phyloP scores from a whole-genome alignment of 2,329 filamentous ascomycete genomes.

The Paecilomyces sp. region DNA sequence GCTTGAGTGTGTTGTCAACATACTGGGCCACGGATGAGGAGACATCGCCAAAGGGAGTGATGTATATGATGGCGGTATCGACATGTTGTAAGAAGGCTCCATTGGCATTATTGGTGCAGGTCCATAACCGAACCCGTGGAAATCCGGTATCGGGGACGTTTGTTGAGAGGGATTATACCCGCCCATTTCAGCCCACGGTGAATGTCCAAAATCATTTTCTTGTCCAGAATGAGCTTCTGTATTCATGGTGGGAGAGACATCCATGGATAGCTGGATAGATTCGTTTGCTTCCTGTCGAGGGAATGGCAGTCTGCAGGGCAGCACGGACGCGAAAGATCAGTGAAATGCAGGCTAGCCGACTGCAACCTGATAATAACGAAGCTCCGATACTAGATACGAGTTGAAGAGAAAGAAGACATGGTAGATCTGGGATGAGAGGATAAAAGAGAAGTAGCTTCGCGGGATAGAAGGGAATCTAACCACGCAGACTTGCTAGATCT shows the following conservation, averaged over 20 bases:
- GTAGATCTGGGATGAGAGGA: conserved; percentile 24
- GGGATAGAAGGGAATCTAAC: conserved; percentile 12
- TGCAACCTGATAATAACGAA: conserved; percentile 10
- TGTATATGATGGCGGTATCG: conserved; percentile 51
- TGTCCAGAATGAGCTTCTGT: conserved; percentile 37
- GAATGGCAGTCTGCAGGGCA: background rate
- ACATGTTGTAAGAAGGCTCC: conserved; percentile 48
- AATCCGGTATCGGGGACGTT: conserved; percentile 64
- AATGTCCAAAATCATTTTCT: conserved; percentile 37
- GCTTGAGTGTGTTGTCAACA: conserved; percentile 64
- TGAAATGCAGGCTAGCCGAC: conserved; percentile 5
- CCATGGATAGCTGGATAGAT: conserved; percentile 24
- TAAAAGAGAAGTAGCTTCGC: conserved; percentile 30
- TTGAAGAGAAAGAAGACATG: conserved; percentile 45
- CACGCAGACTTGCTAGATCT: background rate
- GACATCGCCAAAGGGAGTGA: conserved; percentile 66
- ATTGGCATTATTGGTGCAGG: conserved; percentile 55
- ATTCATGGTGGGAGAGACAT: conserved; percentile 35
- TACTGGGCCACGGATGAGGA: conserved; percentile 67
- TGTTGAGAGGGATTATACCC: conserved; percentile 52
- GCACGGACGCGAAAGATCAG: conserved; percentile 20
- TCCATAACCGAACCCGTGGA: conserved; percentile 57
- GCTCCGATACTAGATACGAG: conserved; percentile 34
- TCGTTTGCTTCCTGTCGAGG: background rate
- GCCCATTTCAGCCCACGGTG: conserved; percentile 40